A percentile compares a stretch with the other conserved stretches of the same genome.
These are phyloP conservation scores for Tetradesmus obliquus DNA, from an alignment of 139 green algal species.

Conservation along the genomic window DNA sequence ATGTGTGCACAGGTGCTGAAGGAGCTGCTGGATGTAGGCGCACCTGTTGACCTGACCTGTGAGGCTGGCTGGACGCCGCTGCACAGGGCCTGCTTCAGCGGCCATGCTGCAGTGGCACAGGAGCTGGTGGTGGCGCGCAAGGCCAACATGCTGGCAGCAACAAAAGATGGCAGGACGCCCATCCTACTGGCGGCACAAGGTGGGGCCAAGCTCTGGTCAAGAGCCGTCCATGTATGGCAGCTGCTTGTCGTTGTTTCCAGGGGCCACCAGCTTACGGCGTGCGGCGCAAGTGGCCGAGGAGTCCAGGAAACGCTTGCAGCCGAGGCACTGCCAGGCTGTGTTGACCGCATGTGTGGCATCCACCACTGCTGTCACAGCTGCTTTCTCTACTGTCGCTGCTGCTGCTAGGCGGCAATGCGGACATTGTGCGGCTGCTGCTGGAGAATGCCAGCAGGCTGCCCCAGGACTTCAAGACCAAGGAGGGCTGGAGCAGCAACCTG, in stretches of 20 bases:
- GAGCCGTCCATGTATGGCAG: neutral
- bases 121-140: conserved; percentile 9
- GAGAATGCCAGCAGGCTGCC: conserved; percentile 5
- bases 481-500: conserved; percentile 16
- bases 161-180: conserved; percentile 12
- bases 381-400: neutral
- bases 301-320: no score
- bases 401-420: conserved; percentile 11
- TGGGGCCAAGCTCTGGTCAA: neutral
- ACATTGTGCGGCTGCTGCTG: conserved; percentile 6
- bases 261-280: no score
- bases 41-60: conserved; percentile 7
- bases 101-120: neutral
- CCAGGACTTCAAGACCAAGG: conserved; percentile 21
- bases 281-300: no score
- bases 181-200: conserved; percentile 13
- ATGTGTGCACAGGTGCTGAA: neutral
- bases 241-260: no score
- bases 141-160: conserved; percentile 27
- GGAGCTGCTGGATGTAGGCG: conserved; percentile 1
- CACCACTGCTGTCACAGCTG: no score
- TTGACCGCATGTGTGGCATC: no score
- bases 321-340: no score
- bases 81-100: neutral
- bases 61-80: conserved; percentile 19